Evolutionary conservation across 108 stramenopile genomes (phyloP), one percentile per base, ranked within the genome.

Genomic region (Pseudonitzschia multiseries): DNA sequence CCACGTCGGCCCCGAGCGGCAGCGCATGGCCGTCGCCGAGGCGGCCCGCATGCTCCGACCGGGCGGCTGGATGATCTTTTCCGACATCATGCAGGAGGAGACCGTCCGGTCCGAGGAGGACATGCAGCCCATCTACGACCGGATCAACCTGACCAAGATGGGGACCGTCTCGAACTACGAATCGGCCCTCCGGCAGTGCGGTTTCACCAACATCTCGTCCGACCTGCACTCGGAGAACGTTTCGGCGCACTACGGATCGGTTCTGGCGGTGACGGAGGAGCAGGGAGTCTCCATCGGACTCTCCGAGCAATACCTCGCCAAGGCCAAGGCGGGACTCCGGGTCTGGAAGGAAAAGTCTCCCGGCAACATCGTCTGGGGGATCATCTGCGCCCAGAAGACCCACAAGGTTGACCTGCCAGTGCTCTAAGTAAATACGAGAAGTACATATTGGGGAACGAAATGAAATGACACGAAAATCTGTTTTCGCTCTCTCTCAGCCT

Each of bases 31-130:
- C 60, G 48, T 83, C 4, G 59, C 54, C 57, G 82, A 83, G 56
- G 82, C 82, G 8, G 75, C 75, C 50, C 75, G 82, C 27, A 78
- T 83, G 28, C 68, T 83, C 29, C 71, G 82, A 5, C 82, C 82
- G 0, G 82, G 82, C 57, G 82, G 82, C 14, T 71, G 82, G 66
- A 79, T 83, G 52, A 77, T 83, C 68, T 83, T 83, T 29, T 70
- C 67, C 44, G 82, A 83, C 54, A 83, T 83, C 63, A 73, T 83
- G 71, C 74, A 76, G 51, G 65, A 56, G 21, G 79, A 79, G 24
- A 20, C 22, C n/a, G 57, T 77, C 17, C 59, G 26, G 28, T 72
- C 63, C 43, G 56, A 70, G 8, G 42, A 46, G 0, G 72, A 78
- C 40, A 79, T 79, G 57, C 61, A 79, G 54, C 66, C 72, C 14